phyloP scores from a whole-genome alignment of 2,329 filamentous ascomycete genomes.

The Ascosphaera acerosa region DNA sequence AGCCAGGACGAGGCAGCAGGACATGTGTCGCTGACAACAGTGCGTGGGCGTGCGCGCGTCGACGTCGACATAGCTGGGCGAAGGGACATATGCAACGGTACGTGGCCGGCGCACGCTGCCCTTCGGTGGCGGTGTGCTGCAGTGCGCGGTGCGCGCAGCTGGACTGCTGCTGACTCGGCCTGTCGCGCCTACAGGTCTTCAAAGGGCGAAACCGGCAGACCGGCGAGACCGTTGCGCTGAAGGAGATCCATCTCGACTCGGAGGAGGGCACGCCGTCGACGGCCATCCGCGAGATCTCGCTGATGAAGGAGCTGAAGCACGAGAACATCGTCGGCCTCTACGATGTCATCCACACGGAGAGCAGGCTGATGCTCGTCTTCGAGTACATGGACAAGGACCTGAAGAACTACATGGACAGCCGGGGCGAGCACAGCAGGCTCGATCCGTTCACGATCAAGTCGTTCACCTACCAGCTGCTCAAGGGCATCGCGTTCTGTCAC shows the following conservation, averaged over 20 bases:
- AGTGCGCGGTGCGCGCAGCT: too few relatives aligned
- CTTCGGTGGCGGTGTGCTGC: neutral
- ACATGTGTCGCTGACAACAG: too few relatives aligned
- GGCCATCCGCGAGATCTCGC: constrained; percentile 78
- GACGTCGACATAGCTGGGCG: constrained; percentile 40
- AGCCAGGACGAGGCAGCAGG: too few relatives aligned
- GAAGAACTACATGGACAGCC: constrained; percentile 94
- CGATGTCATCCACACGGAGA: constrained; percentile 86
- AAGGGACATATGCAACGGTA: constrained; percentile 96
- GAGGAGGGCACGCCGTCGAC: constrained; percentile 85
- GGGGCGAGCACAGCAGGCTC: constrained; percentile 69
- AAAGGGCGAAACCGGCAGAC: constrained; percentile 95
- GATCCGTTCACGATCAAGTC: constrained; percentile 73
- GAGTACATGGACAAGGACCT: constrained; percentile 79
- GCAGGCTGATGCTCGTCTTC: constrained; percentile 80
- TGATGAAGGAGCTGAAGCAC: constrained; percentile 85
- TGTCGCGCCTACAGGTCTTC: constrained; percentile 61
- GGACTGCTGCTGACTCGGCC: too few relatives aligned
- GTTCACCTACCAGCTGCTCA: constrained; percentile 86
- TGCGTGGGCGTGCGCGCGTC: too few relatives aligned
- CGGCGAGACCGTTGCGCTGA: constrained; percentile 70
- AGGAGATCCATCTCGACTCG: constrained; percentile 86
- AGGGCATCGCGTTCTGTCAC: constrained; percentile 84
- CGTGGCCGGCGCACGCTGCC: constrained; percentile 10
- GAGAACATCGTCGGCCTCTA: constrained; percentile 68